Evolutionary conservation across 2,329 filamentous ascomycete species (phyloP).

Genomic region (Arthrobotrys sphaeroides): DNA sequence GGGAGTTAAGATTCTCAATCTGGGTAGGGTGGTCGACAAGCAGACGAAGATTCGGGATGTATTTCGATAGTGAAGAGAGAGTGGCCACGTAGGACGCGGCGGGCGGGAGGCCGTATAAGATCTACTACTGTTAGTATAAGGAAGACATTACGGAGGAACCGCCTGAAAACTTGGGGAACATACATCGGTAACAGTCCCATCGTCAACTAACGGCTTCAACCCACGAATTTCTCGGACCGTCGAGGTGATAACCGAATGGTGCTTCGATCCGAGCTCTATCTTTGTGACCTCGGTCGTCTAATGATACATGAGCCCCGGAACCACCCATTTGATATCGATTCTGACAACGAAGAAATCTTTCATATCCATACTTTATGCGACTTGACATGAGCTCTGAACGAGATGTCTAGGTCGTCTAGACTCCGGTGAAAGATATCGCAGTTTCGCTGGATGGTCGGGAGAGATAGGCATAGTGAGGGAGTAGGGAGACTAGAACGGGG

Average conservation of each 20-base stretch:
- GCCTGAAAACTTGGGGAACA: background rate
- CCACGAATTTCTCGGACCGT: conserved; percentile 79
- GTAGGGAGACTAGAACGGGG: conserved; percentile 70
- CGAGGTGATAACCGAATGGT: conserved; percentile 74
- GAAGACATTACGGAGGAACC: background rate
- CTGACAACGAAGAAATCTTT: background rate
- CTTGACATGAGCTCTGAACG: conserved; percentile 81
- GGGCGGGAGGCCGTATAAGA: conserved; percentile 78
- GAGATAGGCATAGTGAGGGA: conserved; percentile 75
- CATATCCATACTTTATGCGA: conserved; percentile 74
- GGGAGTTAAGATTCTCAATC: conserved; percentile 60
- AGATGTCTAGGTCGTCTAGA: conserved; percentile 68
- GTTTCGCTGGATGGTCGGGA: conserved; percentile 72
- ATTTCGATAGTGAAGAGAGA: conserved; percentile 67
- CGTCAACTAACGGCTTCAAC: conserved; percentile 69
- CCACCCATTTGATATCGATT: conserved; percentile 51
- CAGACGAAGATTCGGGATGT: conserved; percentile 71
- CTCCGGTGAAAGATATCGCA: conserved; percentile 77
- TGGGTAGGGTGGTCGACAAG: conserved; percentile 76
- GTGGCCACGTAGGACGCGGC: conserved; percentile 70
- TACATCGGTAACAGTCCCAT: conserved; percentile 69
- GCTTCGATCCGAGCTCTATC: conserved; percentile 73
- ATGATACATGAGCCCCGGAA: conserved; percentile 47
- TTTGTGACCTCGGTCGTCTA: conserved; percentile 74
- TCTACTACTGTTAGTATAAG: conserved; percentile 60